These are phyloP conservation scores for Penicillium sp. DNA, from an alignment of 2,329 filamentous ascomycete genomes.

Conservation along the genomic window DNA sequence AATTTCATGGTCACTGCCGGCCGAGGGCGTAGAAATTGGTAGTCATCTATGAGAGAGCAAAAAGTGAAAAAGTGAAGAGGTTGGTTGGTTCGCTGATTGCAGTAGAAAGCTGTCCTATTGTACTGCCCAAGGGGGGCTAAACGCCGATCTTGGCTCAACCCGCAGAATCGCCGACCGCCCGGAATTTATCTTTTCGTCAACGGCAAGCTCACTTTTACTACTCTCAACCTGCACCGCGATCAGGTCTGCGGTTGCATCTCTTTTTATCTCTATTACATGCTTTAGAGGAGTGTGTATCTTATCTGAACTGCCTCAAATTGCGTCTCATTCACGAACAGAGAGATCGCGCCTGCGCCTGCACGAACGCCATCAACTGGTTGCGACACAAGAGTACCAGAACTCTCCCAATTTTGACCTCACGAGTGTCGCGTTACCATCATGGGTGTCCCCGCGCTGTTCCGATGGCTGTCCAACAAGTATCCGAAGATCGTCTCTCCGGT, in stretches of 20 bases:
- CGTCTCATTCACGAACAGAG: background rate
- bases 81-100: slow-evolving; percentile 10
- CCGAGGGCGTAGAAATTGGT: slow-evolving; percentile 26
- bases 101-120: slow-evolving; percentile 24
- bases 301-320: background rate
- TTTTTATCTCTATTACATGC: background rate
- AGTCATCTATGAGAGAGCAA: slow-evolving; percentile 31
- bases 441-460: slow-evolving; percentile 93
- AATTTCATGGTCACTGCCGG: slow-evolving; percentile 45
- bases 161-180: slow-evolving; percentile 24
- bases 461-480: slow-evolving; percentile 96
- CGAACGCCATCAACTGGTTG: slow-evolving; percentile 9
- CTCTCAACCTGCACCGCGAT: slow-evolving; percentile 18
- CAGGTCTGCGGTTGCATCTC: slow-evolving; percentile 14
- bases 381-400: slow-evolving; percentile 16
- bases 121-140: slow-evolving; percentile 22
- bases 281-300: background rate
- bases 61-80: slow-evolving; percentile 6
- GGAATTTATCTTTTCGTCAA: slow-evolving; percentile 22
- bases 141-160: slow-evolving; percentile 16
- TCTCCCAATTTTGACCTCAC: slow-evolving; percentile 3
- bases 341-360: slow-evolving; percentile 8
- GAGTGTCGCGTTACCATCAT: slow-evolving; percentile 50
- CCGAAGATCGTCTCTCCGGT: slow-evolving; percentile 95
- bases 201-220: slow-evolving; percentile 18